Conservation (phyloP, 176 grass and related monocot species). For the Dactylis glomerata region DNA sequence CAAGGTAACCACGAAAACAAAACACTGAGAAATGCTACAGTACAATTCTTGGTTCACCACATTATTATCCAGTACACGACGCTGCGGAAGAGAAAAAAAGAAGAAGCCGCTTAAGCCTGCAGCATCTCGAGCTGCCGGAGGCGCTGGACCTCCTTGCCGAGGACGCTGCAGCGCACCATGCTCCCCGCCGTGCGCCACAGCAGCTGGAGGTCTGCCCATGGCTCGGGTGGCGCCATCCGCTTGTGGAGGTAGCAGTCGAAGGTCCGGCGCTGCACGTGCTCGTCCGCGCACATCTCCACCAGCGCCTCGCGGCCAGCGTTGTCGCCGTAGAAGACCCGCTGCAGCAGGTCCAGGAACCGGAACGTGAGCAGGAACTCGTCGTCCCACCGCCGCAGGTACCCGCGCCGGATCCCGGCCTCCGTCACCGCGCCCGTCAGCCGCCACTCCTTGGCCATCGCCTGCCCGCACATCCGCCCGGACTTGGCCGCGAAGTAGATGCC, state of each 20-base stretch:
- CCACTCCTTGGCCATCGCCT: conserved; percentile 77
- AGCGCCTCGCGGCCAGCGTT: conserved; percentile 83
- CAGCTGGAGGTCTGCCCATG: conserved; percentile 55
- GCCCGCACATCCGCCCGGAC: conserved; percentile 80
- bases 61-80: background rate
- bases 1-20: background rate
- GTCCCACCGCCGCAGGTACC: conserved; percentile 88
- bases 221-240: conserved; percentile 56
- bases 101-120: background rate
- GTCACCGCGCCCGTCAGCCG: conserved; percentile 57
- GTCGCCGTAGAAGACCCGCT: conserved; percentile 71
- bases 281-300: conserved; percentile 86
- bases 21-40: background rate
- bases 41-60: background rate
- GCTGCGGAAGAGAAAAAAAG: background rate
- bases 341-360: conserved; percentile 82
- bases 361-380: conserved; percentile 73
- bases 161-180: conserved; percentile 56
- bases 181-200: conserved; percentile 61
- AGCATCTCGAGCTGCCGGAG: conserved; percentile 37
- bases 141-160: conserved; percentile 64
- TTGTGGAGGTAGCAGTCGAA: conserved; percentile 98
- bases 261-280: conserved; percentile 86
- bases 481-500: conserved; percentile 99
- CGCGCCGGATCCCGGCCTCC: conserved; percentile 55